Percentiles rank a stretch among this genome's conserved stretches.
These are phyloP conservation scores for Amphirosellinia nigrospora DNA, from an alignment of 495 filamentous ascomycete species.

Conservation along the genomic window DNA sequence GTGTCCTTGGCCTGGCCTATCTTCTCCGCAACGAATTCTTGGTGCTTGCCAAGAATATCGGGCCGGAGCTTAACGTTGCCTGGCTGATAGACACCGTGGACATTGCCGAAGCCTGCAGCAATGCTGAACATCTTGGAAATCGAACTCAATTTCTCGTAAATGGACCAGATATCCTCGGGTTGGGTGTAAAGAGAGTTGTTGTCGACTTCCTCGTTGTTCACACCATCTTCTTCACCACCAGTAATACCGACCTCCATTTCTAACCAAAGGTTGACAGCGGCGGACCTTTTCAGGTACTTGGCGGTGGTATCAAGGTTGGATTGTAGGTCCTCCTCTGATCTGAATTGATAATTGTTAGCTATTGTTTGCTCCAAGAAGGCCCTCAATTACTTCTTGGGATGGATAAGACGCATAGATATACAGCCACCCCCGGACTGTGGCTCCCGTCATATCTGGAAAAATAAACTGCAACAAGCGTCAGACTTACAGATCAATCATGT, in stretches of 20 bases:
- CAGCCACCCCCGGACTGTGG: neutral
- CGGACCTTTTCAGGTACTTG: constrained; percentile 86
- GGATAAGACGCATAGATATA: neutral
- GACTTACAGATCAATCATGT: constrained; percentile 90
- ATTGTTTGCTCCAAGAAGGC: neutral
- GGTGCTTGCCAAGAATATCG: constrained; percentile 92
- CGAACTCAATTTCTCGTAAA: constrained; percentile 78
- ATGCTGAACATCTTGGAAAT: constrained; percentile 97
- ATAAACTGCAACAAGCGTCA: neutral
- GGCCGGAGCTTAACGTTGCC: constrained; percentile 97
- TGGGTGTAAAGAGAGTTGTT: constrained; percentile 98
- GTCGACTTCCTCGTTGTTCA: constrained; percentile 87
- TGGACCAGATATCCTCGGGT: constrained; percentile 90
- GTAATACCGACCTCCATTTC: constrained; percentile 99
- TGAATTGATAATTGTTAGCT: neutral
- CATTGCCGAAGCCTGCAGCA: constrained; percentile 97
- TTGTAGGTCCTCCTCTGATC: constrained; percentile 80
- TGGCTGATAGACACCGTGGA: constrained; percentile 99
- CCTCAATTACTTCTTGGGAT: neutral
- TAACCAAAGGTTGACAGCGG: constrained; percentile 97
- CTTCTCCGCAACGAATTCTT: constrained; percentile 50
- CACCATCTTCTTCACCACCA: constrained; percentile 95
- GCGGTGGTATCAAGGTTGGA: constrained; percentile 91
- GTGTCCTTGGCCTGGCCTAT: constrained; percentile 58
- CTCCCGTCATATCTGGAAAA: neutral